Evolutionary conservation across 768 basidiomycete genomes (phyloP).

Genomic region (Mycena polygramma): DNA sequence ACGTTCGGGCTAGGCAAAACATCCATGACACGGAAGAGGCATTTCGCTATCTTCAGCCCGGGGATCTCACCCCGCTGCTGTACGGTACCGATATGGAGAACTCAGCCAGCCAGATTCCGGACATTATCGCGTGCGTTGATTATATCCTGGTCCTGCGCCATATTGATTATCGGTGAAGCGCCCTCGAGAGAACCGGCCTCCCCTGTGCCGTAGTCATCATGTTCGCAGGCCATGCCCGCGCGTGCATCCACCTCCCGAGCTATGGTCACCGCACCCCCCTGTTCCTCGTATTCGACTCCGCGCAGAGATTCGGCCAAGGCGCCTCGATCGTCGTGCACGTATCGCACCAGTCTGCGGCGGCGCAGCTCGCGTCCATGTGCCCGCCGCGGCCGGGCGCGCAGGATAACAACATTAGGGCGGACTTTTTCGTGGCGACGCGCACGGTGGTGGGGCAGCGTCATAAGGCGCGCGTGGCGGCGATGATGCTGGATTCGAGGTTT

Average conservation of each 20-base stretch:
- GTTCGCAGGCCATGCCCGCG: not conserved
- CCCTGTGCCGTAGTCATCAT: not conserved
- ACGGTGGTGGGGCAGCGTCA: not conserved
- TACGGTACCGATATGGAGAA: not conserved
- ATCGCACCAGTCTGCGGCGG: not conserved
- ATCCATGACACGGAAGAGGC: not conserved
- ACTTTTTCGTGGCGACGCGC: not conserved
- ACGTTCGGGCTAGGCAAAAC: not conserved
- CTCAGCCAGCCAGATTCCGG: not conserved
- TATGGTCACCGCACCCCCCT: not conserved
- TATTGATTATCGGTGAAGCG: not conserved
- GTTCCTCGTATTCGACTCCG: constrained; percentile 2
- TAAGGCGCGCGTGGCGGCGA: not conserved
- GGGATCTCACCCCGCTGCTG: not conserved
- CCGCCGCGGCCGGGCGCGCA: not conserved
- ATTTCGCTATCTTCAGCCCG: not conserved
- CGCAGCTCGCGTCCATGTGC: not conserved
- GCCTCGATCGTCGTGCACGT: not conserved
- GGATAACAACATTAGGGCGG: not conserved
- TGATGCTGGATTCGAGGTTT: not conserved
- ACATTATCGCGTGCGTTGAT: not conserved
- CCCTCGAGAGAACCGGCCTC: not conserved
- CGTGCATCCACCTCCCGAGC: not conserved
- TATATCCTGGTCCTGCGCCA: not conserved
- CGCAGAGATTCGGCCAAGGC: not conserved